phyloP scores from a whole-genome alignment of 2,329 filamentous ascomycete genomes.

The Teratosphaeria epicoccoides region DNA sequence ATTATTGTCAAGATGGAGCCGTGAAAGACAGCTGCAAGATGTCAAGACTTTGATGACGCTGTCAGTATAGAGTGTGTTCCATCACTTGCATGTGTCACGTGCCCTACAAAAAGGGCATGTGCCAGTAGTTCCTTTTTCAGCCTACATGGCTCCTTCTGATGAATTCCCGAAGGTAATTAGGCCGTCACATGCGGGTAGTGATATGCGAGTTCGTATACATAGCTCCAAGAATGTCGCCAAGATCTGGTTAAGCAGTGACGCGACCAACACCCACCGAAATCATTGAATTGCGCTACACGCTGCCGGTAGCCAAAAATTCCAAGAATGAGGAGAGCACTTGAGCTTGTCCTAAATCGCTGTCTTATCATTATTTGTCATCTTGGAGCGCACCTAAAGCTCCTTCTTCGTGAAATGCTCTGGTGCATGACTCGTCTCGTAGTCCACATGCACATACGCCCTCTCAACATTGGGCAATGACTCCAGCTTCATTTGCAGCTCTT shows the following conservation, averaged over 20 bases:
- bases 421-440: slow-evolving; percentile 93
- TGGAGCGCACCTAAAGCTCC: slow-evolving; percentile 37
- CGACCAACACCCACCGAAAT: background rate
- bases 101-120: background rate
- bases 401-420: slow-evolving; percentile 70
- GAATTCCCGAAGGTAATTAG: background rate
- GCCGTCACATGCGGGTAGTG: background rate
- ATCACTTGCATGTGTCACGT: background rate
- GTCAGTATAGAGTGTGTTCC: background rate
- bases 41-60: background rate
- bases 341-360: background rate
- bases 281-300: background rate
- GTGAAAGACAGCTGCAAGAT: background rate
- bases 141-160: background rate
- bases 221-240: background rate
- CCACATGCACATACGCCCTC: slow-evolving; percentile 90
- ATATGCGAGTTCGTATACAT: background rate
- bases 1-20: too few species aligned
- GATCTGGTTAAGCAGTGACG: background rate
- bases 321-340: background rate
- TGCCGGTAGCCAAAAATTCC: background rate
- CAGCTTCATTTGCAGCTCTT: slow-evolving; percentile 86
- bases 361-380: background rate
- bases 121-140: background rate
- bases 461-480: slow-evolving; percentile 88